Base-by-base conservation (phyloP, 306 rosid genomes). In the Quercus aquifolioides region DNA sequence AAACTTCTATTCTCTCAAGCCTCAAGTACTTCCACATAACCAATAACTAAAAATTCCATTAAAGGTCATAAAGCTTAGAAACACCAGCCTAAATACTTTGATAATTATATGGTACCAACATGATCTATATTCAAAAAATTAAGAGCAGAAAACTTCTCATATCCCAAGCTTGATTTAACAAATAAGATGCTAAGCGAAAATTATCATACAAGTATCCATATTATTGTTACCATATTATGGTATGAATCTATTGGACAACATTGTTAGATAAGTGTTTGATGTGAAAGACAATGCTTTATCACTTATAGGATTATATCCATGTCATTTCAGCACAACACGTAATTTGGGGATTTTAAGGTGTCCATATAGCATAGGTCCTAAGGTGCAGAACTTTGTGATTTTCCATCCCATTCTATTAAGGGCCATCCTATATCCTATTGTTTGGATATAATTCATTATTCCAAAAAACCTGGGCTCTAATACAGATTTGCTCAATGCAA, bases 1-100 rank as follows among this genome's bases (percentile, higher is more conserved):
- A 84, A 83, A 23, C 63, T 63, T 38, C 71, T 49, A 70, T 73
- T 72, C 74, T 69, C 72, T 52, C 52, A 33, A 79, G 49, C 43
- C 3, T 59, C 67, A 6, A 17, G 15, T 31, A 7, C 1, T 33
- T 67, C 49, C 49, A 67, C n/a, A 30, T 10, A 67, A 35, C 20
- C 9, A 33, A 35, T 6, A 67, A 35, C 38, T 33, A 33, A 33
- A 33, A 35, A 5, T 35, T 7, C 52, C 51, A 19, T 67, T 35
- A 2, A 19, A 18, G 19, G 25, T 67, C 71, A 63, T 31, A 63
- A 28, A 14, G 69, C 69, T 28, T 12, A 63, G 30, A 63, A 28
- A 28, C 54, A 49, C 54, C 30, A 11, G 18, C 18, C 67, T 4
- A 59, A 59, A 59, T 14, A 59, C 26, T 21, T 59, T 59, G 31